Percentiles rank a stretch among this genome's conserved stretches.
Conservation (phyloP, 192 early-diverging fungal genomes). For the Coemansia sp. region DNA sequence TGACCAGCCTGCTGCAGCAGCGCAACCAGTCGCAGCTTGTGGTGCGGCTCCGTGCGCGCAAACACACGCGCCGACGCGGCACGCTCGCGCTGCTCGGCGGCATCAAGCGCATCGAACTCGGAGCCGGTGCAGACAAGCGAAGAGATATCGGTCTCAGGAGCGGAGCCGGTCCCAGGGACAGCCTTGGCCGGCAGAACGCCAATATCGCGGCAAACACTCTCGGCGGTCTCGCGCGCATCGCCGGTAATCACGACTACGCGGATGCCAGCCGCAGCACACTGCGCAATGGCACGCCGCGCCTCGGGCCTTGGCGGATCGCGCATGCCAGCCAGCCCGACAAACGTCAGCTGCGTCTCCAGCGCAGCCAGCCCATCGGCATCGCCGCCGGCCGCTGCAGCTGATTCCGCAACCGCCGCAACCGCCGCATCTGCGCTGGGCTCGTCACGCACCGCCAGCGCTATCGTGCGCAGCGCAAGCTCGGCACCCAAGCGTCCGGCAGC, state of each 20-base stretch:
- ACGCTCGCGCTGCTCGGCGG: conserved; percentile 68
- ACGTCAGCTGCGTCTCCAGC: conserved; percentile 85
- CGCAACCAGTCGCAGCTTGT: conserved; percentile 94
- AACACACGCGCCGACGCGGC: conserved; percentile 81
- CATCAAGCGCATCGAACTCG: conserved; percentile 88
- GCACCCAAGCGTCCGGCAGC: conserved; percentile 77
- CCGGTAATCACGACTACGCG: conserved; percentile 98
- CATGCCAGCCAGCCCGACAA: conserved; percentile 96
- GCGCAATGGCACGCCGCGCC: conserved; percentile 76
- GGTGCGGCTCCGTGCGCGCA: conserved; percentile 92
- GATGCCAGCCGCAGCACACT: conserved; percentile 93
- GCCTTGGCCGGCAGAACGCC: conserved; percentile 72
- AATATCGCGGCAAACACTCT: conserved; percentile 92
- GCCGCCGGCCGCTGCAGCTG: not conserved
- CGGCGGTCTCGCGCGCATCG: conserved; percentile 96
- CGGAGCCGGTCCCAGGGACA: conserved; percentile 60
- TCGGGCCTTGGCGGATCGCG: conserved; percentile 96
- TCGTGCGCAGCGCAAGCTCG: conserved; percentile 77
- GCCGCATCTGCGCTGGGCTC: conserved; percentile 6
- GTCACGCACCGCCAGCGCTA: conserved; percentile 85
- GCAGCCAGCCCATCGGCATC: conserved; percentile 58
- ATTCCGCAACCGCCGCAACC: conserved; percentile 58
- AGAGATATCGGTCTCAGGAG: conserved; percentile 64
- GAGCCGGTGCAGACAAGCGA: conserved; percentile 81
- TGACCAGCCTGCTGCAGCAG: conserved; percentile 75